Evolutionary conservation across 768 basidiomycete species (phyloP).

Genomic region (Gautieria morchelliformis): DNA sequence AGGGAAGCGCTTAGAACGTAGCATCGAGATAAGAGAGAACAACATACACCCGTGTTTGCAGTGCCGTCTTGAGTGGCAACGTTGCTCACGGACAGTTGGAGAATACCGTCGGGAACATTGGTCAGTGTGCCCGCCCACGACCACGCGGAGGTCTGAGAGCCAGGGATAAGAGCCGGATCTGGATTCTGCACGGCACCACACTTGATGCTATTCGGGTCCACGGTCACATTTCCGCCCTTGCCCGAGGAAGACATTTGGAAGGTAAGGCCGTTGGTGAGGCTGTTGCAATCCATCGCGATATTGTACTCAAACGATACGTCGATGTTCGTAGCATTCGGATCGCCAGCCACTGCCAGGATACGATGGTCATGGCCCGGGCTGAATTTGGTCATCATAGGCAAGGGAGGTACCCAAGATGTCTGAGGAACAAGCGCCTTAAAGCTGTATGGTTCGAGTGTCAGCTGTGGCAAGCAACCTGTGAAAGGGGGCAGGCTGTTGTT

Average conservation of each 20-base stretch:
- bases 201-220: slow-evolving; percentile 31
- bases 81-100: slow-evolving; percentile 60
- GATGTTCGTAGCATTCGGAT: slow-evolving; percentile 45
- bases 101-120: slow-evolving; percentile 74
- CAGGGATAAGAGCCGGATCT: slow-evolving; percentile 40
- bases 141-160: slow-evolving; percentile 51
- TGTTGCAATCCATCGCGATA: slow-evolving; percentile 59
- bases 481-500: slow-evolving; percentile 50
- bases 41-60: slow-evolving; percentile 48
- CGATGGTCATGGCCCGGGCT: slow-evolving; percentile 82
- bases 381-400: slow-evolving; percentile 71
- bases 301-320: slow-evolving; percentile 76
- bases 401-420: slow-evolving; percentile 57
- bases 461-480: slow-evolving; percentile 58
- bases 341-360: slow-evolving; percentile 36
- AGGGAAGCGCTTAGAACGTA: slow-evolving; percentile 6
- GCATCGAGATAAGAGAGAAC: slow-evolving; percentile 6
- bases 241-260: slow-evolving; percentile 66
- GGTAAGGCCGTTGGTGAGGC: slow-evolving; percentile 52
- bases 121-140: slow-evolving; percentile 65
- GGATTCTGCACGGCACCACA: slow-evolving; percentile 45
- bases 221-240: slow-evolving; percentile 43
- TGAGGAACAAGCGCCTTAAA: slow-evolving; percentile 76
- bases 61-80: slow-evolving; percentile 33
- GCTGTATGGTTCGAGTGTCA: slow-evolving; percentile 65